Evolutionary conservation across 495 filamentous ascomycete species (phyloP), one percentile per base, ranked within the genome.

Genomic region (Gamarada debralockiae): DNA sequence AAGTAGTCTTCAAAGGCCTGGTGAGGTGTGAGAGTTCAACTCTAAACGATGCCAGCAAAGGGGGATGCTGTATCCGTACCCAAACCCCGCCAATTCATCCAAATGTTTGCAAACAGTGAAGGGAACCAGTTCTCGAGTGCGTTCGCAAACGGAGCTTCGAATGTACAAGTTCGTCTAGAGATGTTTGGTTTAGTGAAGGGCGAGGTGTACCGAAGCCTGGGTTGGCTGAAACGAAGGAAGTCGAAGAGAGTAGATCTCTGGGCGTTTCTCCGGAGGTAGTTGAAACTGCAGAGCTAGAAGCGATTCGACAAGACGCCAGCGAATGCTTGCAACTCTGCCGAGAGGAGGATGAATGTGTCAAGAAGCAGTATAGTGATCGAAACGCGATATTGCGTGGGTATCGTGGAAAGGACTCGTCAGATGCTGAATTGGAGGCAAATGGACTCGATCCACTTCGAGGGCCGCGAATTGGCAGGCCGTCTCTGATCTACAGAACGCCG

Each of bases 401-500:
- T 2, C 10, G 20, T 13, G 29, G 47, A 53, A 53, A 53, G 44
- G 55, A 53, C 37, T 36, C 2, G 36, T 39, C n/a, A 39, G 15
- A 9, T 8, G 15, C 12, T 17, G 37, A n/a, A 40, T 40, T 21
- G 13, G 17, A 15, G 33, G n/a, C 37, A 18, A 40, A 15, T 17
- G n/a, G 20, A 40, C 12, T 40, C 37, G 37, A 4, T 6, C 20
- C 20, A 21, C n/a, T 8, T 15, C 12, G 2, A 48, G 8, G 54
- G 48, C 48, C 40, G 40, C 45, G 45, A 55, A 50, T 50, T 38
- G 40, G 46, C 20, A 41, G 48, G 41, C 48, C 48, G 51, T 48
- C 54, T 46, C 48, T 53, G 50, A 53, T 53, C 49, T 53, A 58
- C 55, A 52, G 55, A 58, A 58, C 55, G 53, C 24, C 38, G 43